Evolutionary conservation across 2,329 filamentous ascomycete genomes (phyloP), one percentile per base, ranked within the genome.

Genomic region (Neobulgaria alba): DNA sequence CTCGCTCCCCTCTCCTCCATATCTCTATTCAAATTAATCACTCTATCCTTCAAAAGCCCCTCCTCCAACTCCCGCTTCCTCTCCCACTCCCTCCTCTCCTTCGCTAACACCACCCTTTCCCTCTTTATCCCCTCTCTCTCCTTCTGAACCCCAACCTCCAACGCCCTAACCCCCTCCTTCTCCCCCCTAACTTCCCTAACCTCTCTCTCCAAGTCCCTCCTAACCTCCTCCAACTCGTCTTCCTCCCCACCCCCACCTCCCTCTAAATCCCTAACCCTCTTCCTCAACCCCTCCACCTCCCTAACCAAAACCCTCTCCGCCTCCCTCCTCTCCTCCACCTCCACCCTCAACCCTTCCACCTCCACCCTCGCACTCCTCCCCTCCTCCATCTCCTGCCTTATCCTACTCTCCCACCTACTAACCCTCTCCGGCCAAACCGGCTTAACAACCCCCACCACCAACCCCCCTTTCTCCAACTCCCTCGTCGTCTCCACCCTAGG

Each of bases 381-480:
- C 8, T 51, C 47, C 4, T 48, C 37, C 3, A 57, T 20, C 10
- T 56, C 46, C 1, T 20, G 41, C 2, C 51, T 45, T 10, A 53
- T 39, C 16, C 49, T 51, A 34, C 45, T 45, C 39, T 59, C 56
- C 55, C 51, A 56, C 5, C 44, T 41, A 10, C 45, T 51, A 3
- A 38, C 41, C 4, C 57, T 41, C 33, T 57, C 52, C 0, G 55
- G 56, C 54, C 52, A 59, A 2, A 49, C 31, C 7, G 56, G 57
- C 39, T 57, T 57, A 2, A 54, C 51, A 8, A 57, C 56, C 1
- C 45, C 46, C 1, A 59, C 56, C 18, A 59, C 56, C 0, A 61
- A 70, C 8, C 72, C 72, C 14, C 59, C 59, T 15, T 50, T 50
- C 55, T 75, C 71, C 17, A 70, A 59, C 39, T 63, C 55, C n/a